These are phyloP conservation scores for Diddensiella transvaalensis DNA, from an alignment of 805 yeast genomes.

Conservation along the genomic window DNA sequence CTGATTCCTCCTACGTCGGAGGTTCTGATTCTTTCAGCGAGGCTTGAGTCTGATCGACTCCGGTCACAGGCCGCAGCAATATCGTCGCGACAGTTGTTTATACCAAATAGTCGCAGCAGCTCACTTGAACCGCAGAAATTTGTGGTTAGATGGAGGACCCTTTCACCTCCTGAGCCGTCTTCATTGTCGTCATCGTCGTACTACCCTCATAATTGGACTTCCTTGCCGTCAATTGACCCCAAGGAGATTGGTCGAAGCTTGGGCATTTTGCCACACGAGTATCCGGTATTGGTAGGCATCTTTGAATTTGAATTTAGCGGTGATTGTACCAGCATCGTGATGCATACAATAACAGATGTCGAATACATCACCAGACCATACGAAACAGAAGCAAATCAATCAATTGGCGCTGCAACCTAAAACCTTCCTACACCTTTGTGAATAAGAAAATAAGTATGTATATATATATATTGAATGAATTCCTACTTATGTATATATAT, in stretches of 20 bases:
- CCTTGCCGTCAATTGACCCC: conserved; percentile 11
- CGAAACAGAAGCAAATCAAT: conserved; percentile 11
- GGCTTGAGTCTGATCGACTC: conserved; percentile 5
- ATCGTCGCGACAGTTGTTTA: not conserved
- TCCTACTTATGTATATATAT: too few species aligned
- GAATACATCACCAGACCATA: conserved; percentile 32
- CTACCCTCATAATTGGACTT: conserved; percentile 10
- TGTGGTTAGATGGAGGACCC: conserved; percentile 18
- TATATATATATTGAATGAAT: too few species aligned
- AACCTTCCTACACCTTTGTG: too few species aligned
- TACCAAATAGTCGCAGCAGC: not conserved
- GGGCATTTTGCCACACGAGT: conserved; percentile 33
- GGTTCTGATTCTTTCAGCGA: conserved; percentile 24
- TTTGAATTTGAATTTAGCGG: conserved; percentile 33
- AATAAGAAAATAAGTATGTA: too few species aligned
- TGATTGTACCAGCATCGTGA: conserved; percentile 25
- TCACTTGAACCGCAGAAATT: conserved; percentile 7
- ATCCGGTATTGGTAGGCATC: conserved; percentile 35
- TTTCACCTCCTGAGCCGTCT: conserved; percentile 12
- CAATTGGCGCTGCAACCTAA: not conserved
- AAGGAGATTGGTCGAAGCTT: conserved; percentile 24
- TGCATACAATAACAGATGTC: conserved; percentile 33
- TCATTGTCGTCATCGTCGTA: not conserved
- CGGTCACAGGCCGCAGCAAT: conserved; percentile 3
- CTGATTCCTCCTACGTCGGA: conserved; percentile 29